phyloP scores from a whole-genome alignment of 179 eudicot species.

The Gypsophila paniculata region DNA sequence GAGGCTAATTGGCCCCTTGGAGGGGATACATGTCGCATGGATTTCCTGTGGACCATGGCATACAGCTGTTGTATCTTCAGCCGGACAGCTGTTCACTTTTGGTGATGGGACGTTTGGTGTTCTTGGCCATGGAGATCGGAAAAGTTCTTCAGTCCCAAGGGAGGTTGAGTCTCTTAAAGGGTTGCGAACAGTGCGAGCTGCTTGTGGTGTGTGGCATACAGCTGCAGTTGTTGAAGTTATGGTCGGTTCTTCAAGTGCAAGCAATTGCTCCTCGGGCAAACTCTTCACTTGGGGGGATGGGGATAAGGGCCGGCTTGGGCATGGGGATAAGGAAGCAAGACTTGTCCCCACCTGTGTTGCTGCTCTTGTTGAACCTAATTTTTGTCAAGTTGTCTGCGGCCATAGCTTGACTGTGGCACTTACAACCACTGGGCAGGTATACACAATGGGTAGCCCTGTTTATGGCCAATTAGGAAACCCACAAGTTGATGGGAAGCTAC shows the following conservation, averaged over 20 bases:
- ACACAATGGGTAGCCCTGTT: constrained; percentile 68
- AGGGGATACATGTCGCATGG: constrained; percentile 49
- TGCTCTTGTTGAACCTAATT: constrained; percentile 58
- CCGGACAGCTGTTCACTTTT: constrained; percentile 61
- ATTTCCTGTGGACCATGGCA: constrained; percentile 84
- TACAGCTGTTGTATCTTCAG: constrained; percentile 59
- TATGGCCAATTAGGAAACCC: constrained; percentile 77
- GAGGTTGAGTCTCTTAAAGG: constrained; percentile 69
- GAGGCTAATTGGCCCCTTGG: constrained; percentile 51
- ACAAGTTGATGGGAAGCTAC: constrained; percentile 52
- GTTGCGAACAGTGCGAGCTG: constrained; percentile 52
- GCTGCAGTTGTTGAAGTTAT: constrained; percentile 69
- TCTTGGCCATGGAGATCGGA: constrained; percentile 69
- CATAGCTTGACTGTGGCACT: constrained; percentile 63
- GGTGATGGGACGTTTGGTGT: constrained; percentile 85
- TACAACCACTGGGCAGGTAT: constrained; percentile 56
- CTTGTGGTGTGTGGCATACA: constrained; percentile 87
- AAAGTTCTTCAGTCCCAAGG: constrained; percentile 49
- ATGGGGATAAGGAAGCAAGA: constrained; percentile 53
- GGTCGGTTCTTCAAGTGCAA: constrained; percentile 44
- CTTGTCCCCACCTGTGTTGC: constrained; percentile 70
- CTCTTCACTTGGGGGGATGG: constrained; percentile 92
- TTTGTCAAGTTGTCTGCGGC: constrained; percentile 73
- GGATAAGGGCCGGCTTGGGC: constrained; percentile 84
- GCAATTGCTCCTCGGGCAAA: constrained; percentile 47